These are phyloP conservation scores for Lactifluus pinguis DNA, from an alignment of 768 basidiomycete species.

Conservation along the genomic window DNA sequence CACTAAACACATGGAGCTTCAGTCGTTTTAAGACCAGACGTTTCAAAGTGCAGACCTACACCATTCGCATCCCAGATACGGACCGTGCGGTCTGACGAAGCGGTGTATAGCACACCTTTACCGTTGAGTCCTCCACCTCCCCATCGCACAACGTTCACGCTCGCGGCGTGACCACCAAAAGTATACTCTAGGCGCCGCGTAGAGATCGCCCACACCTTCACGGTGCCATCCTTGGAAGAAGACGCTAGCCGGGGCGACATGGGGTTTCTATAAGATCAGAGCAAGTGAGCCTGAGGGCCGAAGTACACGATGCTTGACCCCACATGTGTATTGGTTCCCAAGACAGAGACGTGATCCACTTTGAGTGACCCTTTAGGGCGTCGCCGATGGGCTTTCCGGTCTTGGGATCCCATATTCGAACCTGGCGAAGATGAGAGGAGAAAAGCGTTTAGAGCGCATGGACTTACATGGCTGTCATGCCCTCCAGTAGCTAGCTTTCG, in stretches of 20 bases:
- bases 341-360: conserved; percentile 91
- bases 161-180: conserved; percentile 88
- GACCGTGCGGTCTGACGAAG: conserved; percentile 89
- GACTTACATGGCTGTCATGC: conserved; percentile 81
- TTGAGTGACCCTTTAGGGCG: conserved; percentile 84
- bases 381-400: conserved; percentile 84
- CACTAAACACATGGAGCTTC: conserved; percentile 43
- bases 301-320: conserved; percentile 23
- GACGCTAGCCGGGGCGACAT: conserved; percentile 80
- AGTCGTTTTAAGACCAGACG: neutral
- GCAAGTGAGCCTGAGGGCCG: neutral
- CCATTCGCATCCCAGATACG: conserved; percentile 87
- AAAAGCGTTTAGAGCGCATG: neutral
- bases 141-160: conserved; percentile 94
- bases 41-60: conserved; percentile 29
- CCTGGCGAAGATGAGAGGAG: conserved; percentile 28
- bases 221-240: conserved; percentile 92
- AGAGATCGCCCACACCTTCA: conserved; percentile 83
- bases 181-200: conserved; percentile 70
- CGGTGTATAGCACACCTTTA: conserved; percentile 82
- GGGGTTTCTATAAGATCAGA: conserved; percentile 48
- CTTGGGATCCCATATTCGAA: conserved; percentile 89
- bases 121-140: conserved; percentile 69
- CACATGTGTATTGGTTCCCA: conserved; percentile 97
- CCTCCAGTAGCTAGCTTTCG: conserved; percentile 87